Evolutionary conservation across 331 rosid genomes (phyloP).

Genomic region (Pyracantha coccinea): DNA sequence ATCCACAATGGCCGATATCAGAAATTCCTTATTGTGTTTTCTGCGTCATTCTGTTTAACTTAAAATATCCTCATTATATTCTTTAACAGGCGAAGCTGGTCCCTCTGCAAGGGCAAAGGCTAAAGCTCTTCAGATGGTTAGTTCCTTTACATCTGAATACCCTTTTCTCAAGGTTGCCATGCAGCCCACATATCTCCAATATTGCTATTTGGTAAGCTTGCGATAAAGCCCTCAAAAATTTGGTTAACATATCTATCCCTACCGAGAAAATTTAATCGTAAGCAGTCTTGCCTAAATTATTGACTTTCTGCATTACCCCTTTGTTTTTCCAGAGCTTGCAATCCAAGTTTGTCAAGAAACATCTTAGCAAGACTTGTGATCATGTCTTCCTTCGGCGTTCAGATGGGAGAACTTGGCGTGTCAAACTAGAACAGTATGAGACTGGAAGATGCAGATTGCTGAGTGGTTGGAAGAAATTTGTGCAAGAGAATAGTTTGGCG

Average conservation of each 20-base stretch:
- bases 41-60: no score
- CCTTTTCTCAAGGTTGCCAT: constrained; percentile 16
- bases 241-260: background rate
- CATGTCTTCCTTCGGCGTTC: background rate
- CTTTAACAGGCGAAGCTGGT: no score
- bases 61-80: no score
- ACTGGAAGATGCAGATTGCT: background rate
- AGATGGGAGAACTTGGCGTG: background rate
- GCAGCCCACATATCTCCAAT: background rate
- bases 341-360: background rate
- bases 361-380: background rate
- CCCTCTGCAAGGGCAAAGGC: no score
- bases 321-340: background rate
- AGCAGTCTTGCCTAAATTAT: background rate
- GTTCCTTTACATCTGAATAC: background rate
- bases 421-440: background rate
- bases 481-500: background rate
- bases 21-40: no score
- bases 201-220: constrained; percentile 15
- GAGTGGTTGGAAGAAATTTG: background rate
- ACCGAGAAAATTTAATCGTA: background rate
- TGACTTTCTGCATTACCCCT: background rate
- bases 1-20: no score
- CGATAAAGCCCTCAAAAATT: background rate
- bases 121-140: constrained; percentile 12